phyloP scores from a whole-genome alignment of 2,329 filamentous ascomycete genomes.

The Colletotrichum higginsianum region DNA sequence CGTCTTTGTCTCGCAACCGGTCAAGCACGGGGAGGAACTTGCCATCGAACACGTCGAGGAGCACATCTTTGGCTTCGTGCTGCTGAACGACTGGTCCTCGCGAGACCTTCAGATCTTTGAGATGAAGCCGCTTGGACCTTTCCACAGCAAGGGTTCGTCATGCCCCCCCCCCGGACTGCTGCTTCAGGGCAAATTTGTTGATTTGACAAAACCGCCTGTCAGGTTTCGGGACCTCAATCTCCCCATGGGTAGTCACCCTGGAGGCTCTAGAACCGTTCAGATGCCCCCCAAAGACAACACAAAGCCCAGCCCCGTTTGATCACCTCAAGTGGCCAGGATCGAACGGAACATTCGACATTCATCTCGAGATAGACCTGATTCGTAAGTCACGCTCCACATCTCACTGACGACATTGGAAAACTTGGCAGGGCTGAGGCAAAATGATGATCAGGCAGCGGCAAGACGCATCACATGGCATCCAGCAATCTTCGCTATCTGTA shows the following conservation, averaged over 20 bases:
- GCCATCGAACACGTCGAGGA: slow-evolving; percentile 65
- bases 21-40: slow-evolving; percentile 49
- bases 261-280: too few species aligned
- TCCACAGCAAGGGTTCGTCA: slow-evolving; percentile 72
- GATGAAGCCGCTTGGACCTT: slow-evolving; percentile 72
- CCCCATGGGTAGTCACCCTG: too few species aligned
- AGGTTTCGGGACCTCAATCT: slow-evolving; percentile 71
- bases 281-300: too few species aligned
- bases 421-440: not conserved
- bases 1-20: slow-evolving; percentile 58
- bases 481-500: slow-evolving; percentile 46
- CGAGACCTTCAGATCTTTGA: slow-evolving; percentile 74
- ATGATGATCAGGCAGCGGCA: slow-evolving; percentile 44
- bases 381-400: slow-evolving; percentile 46
- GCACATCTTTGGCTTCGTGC: slow-evolving; percentile 72
- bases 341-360: too few species aligned
- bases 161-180: slow-evolving; percentile 58
- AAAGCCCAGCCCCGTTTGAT: too few species aligned
- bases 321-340: too few species aligned
- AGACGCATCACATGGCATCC: slow-evolving; percentile 48
- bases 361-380: slow-evolving; percentile 40
- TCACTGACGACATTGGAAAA: too few species aligned
- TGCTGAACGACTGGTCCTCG: slow-evolving; percentile 74
- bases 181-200: slow-evolving; percentile 58
- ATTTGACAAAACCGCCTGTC: slow-evolving; percentile 72